Evolutionary conservation across 345 rosid species (phyloP), one percentile per base, ranked within the genome.

Genomic region (Jatropha curcas): DNA sequence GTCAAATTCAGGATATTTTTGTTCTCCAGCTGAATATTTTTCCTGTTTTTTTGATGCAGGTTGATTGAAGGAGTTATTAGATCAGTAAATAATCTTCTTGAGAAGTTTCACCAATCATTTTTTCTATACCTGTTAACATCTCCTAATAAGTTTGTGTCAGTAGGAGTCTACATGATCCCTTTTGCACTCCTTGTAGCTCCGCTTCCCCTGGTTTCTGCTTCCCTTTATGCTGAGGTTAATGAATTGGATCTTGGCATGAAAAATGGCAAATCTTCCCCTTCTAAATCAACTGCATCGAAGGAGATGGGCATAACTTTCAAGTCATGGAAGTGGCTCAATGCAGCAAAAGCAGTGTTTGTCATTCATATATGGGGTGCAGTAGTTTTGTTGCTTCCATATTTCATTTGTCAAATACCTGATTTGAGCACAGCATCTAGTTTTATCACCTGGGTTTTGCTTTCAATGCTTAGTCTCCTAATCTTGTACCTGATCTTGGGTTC

Each of bases 71-170:
- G 96, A 72, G 93, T 90, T 51, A 56, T 92, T 74, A 82, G 93
- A 82, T 95, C 98, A 59, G 92, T 91, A 57, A 92, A 92, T 76
- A 95, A 95, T 80, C 97, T 95, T 73, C 94, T 92, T 14, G 98
- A 92, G 88, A 92, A 95, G 86, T 92, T 95, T 82, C 99, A 95
- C 77, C 98, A 95, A 76, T 95, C 99, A 59, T 91, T 91, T 82
- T 95, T 95, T 74, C 87, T 91, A 10, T 95, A 95, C 81, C 86
- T 89, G 14, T 82, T 91, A 77, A 92, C 96, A 76, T 87, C 97
- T 67, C 90, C 99, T 62, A 76, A 88, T 70, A 87, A 88, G 79
- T 95, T 92, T 84, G 90, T 95, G 57, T 95, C 98, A 2, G 94
- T 92, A 31, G 96, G 99, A 76, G 92, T 95, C 53, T 92, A 95